These are phyloP conservation scores for Coffea eugenioides DNA, from an alignment of 257 asterid genomes.

Conservation along the genomic window DNA sequence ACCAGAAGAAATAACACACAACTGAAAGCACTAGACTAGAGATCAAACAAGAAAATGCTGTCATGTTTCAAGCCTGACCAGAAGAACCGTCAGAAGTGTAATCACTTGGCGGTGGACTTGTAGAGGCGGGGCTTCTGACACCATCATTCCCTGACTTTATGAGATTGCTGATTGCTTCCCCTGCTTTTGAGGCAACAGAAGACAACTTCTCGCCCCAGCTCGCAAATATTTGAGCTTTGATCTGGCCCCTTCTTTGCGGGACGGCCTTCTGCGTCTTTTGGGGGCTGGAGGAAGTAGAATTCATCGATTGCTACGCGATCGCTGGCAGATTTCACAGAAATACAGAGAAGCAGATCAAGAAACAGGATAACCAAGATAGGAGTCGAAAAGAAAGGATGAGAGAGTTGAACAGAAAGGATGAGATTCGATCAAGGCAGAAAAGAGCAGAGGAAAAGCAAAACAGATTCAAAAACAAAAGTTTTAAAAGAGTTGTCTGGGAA, in stretches of 20 bases:
- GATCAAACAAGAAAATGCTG: not conserved
- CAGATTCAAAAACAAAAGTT: too few species aligned
- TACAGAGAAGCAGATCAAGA: not conserved
- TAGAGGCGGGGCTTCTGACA: constrained; percentile 16
- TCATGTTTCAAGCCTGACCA: constrained; percentile 8
- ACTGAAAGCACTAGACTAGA: not conserved
- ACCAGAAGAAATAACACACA: constrained; percentile 1
- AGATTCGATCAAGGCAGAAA: not conserved
- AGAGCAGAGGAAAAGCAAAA: not conserved
- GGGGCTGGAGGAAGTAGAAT: constrained; percentile 17
- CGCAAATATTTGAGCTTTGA: constrained; percentile 56
- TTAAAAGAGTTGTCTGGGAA: too few species aligned
- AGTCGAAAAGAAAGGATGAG: too few species aligned
- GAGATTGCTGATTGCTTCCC: constrained; percentile 22
- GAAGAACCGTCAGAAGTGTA: constrained; percentile 17
- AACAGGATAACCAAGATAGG: not conserved
- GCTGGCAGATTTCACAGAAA: not conserved
- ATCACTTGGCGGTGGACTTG: constrained; percentile 32
- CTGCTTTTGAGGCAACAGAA: constrained; percentile 31
- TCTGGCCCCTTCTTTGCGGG: constrained; percentile 50
- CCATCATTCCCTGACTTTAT: constrained; percentile 14
- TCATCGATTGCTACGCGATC: constrained; percentile 16
- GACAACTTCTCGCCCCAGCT: constrained; percentile 37
- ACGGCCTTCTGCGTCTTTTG: constrained; percentile 3
- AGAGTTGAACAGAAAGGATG: not conserved